Evolutionary conservation across 2,329 filamentous ascomycete species (phyloP).

Genomic region (Trichoderma sp.): DNA sequence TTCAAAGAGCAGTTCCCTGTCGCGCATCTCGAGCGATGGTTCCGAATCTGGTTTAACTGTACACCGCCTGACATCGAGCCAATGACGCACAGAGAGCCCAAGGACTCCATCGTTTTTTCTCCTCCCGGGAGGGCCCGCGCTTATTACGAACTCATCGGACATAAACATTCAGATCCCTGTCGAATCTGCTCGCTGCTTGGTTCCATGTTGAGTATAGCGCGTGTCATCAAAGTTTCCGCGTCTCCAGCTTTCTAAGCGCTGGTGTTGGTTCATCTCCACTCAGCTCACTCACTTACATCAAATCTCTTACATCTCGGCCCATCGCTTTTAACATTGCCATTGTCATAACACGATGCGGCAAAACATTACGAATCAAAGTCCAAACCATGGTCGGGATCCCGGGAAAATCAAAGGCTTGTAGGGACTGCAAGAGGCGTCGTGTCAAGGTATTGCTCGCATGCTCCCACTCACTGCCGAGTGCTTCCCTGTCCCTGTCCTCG

Average conservation of each 20-base stretch:
- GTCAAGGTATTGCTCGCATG: background rate
- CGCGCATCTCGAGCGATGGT: background rate
- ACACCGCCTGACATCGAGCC: background rate
- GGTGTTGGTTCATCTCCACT: background rate
- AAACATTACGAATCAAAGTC: background rate
- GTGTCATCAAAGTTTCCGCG: background rate
- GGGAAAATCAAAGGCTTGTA: background rate
- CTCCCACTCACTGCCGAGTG: background rate
- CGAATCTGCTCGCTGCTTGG: background rate
- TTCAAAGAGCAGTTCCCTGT: background rate
- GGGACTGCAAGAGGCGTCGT: background rate
- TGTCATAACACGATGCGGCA: background rate
- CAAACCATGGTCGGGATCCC: background rate
- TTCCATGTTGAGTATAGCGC: background rate
- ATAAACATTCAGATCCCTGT: background rate
- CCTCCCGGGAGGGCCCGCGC: background rate
- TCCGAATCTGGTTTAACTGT: background rate
- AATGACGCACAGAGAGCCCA: background rate
- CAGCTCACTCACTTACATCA: background rate
- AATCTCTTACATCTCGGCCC: background rate
- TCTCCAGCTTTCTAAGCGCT: background rate
- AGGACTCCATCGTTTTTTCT: background rate
- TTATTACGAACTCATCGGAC: background rate
- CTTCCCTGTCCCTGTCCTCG: background rate
- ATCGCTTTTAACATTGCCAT: background rate